A percentile compares a stretch with the other conserved stretches of the same genome.
Evolutionary conservation across 306 rosid species (phyloP).

Genomic region (Crataegus laevigata): DNA sequence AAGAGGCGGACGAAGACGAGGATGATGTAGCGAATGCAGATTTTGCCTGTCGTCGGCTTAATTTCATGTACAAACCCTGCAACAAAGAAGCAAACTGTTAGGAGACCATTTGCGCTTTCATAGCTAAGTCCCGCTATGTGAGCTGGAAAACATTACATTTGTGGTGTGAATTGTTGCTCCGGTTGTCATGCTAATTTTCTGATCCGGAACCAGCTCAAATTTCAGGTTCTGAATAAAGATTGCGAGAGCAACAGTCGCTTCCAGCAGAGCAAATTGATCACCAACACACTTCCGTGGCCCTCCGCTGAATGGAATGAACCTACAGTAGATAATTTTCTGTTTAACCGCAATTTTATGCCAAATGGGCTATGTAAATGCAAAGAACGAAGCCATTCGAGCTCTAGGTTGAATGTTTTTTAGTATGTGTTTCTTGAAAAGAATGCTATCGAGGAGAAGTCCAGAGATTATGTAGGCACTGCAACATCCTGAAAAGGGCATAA

Average conservation of each 20-base stretch:
- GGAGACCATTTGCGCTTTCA: not conserved
- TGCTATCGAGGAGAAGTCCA: not conserved
- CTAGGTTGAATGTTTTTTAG: not conserved
- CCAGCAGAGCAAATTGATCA: constrained; percentile 87
- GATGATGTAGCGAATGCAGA: constrained; percentile 23
- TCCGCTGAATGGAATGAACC: constrained; percentile 96
- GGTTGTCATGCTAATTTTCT: constrained; percentile 86
- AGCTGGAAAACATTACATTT: constrained; percentile 44
- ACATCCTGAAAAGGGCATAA: not conserved
- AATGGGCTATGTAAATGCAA: not conserved
- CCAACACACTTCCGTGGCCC: constrained; percentile 98
- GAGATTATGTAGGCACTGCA: not conserved
- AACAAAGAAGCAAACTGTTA: constrained; percentile 23
- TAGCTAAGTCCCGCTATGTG: not conserved
- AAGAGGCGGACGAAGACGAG: constrained; percentile 14
- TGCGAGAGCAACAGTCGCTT: constrained; percentile 72
- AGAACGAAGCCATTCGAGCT: not conserved
- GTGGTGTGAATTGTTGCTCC: constrained; percentile 98
- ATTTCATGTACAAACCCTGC: constrained; percentile 97
- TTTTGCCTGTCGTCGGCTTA: constrained; percentile 51
- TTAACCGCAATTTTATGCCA: not conserved
- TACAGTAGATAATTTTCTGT: constrained; percentile 32
- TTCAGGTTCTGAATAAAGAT: constrained; percentile 71
- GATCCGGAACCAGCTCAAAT: constrained; percentile 80
- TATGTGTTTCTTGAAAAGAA: not conserved